Evolutionary conservation across 306 rosid genomes (phyloP).

Genomic region (Begonia peltatifolia): DNA sequence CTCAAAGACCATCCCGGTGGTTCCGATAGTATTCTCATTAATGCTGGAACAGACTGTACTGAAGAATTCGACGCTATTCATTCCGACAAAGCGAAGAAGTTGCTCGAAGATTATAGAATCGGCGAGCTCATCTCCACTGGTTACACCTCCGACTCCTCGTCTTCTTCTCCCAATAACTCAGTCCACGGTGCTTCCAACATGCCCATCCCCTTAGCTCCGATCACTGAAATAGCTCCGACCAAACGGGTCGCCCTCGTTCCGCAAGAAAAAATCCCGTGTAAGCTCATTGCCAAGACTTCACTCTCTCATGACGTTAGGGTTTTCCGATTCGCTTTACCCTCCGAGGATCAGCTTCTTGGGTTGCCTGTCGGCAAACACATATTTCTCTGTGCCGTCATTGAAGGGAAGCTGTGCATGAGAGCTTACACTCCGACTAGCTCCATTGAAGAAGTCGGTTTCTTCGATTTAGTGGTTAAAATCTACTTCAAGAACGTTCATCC

Average conservation of each 20-base stretch:
- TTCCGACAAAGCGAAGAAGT: slow-evolving; percentile 64
- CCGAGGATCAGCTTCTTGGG: slow-evolving; percentile 44
- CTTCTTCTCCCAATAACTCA: slow-evolving; percentile 50
- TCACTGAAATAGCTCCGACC: slow-evolving; percentile 16
- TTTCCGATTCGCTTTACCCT: slow-evolving; percentile 50
- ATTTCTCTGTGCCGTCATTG: slow-evolving; percentile 41
- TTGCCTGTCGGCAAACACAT: slow-evolving; percentile 73
- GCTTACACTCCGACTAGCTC: slow-evolving; percentile 70
- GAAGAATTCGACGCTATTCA: slow-evolving; percentile 90
- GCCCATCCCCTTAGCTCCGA: slow-evolving; percentile 26
- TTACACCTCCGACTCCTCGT: slow-evolving; percentile 27
- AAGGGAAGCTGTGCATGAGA: slow-evolving; percentile 66
- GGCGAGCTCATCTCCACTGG: slow-evolving; percentile 45
- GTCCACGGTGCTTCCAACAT: slow-evolving; percentile 25
- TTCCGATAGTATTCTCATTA: slow-evolving; percentile 67
- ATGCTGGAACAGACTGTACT: slow-evolving; percentile 80
- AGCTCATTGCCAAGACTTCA: slow-evolving; percentile 32
- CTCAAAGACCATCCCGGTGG: slow-evolving; percentile 87
- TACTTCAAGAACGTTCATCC: slow-evolving; percentile 64
- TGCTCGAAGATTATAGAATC: slow-evolving; percentile 48
- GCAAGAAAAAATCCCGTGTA: slow-evolving; percentile 46
- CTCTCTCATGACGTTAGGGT: slow-evolving; percentile 56
- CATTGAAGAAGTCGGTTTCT: slow-evolving; percentile 45
- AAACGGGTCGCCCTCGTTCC: slow-evolving; percentile 38
- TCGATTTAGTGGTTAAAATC: slow-evolving; percentile 59